These are phyloP conservation scores for Sphenostylis stenocarpa DNA, from an alignment of 306 rosid genomes.

Conservation along the genomic window DNA sequence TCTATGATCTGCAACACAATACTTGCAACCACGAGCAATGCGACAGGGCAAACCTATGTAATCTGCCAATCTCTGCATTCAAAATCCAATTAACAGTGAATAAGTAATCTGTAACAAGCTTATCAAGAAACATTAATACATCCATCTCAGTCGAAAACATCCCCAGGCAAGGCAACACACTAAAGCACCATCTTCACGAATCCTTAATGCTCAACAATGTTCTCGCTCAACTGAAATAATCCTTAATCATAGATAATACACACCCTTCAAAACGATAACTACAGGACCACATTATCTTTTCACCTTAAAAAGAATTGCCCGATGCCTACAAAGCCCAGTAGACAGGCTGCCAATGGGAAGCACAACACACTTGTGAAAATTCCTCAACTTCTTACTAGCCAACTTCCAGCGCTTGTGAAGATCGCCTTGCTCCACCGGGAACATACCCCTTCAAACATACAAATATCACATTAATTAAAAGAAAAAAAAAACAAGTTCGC, in stretches of 20 bases:
- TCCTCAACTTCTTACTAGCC: constrained; percentile 78
- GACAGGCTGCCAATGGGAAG: constrained; percentile 90
- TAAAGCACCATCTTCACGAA: constrained; percentile 8
- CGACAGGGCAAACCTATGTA: constrained; percentile 97
- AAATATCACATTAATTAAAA: background rate
- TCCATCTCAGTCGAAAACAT: background rate
- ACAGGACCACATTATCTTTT: constrained; percentile 1
- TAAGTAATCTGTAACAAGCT: background rate
- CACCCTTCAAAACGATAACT: background rate
- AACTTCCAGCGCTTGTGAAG: constrained; percentile 83
- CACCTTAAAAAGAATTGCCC: constrained; percentile 99
- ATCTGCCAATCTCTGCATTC: constrained; percentile 90
- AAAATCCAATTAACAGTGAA: constrained; percentile 7
- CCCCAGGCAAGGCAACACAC: constrained; percentile 9
- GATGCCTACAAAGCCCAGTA: constrained; percentile 90
- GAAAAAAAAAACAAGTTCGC: background rate
- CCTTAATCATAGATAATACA: background rate
- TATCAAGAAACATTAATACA: constrained; percentile 4
- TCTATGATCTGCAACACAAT: constrained; percentile 90
- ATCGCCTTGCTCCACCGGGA: constrained; percentile 83
- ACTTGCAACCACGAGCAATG: constrained; percentile 94
- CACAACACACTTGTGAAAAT: constrained; percentile 75
- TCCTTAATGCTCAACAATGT: background rate
- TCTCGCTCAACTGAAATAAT: background rate
- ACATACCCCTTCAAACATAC: constrained; percentile 64